Evolutionary conservation across 139 green algal genomes (phyloP).

Genomic region (Chlamydomonas schloesseri): DNA sequence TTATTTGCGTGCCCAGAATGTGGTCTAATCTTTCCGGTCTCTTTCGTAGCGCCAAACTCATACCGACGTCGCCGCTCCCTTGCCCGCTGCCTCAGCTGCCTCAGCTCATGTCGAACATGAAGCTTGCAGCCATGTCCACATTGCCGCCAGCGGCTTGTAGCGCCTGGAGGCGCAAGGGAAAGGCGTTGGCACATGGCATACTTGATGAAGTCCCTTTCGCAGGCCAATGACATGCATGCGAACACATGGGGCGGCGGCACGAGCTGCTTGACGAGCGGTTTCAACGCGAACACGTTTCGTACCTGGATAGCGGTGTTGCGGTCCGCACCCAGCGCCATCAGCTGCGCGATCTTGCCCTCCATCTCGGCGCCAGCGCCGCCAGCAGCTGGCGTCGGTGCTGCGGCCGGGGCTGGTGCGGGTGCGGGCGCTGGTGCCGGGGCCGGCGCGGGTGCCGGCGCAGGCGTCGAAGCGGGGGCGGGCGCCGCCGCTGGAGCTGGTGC

Average conservation of each 20-base stretch:
- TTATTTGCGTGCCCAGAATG: too few relatives aligned
- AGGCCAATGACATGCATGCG: too few relatives aligned
- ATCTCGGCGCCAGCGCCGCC: not conserved
- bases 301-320: slow-evolving; percentile 47
- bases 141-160: slow-evolving; percentile 74
- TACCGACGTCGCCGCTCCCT: too few relatives aligned
- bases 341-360: slow-evolving; percentile 66
- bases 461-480: slow-evolving; percentile 1
- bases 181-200: too few relatives aligned
- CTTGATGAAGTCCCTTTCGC: too few relatives aligned
- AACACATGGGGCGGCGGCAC: too few relatives aligned
- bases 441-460: slow-evolving; percentile 20
- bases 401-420: slow-evolving; percentile 12
- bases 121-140: slow-evolving; percentile 77
- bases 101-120: slow-evolving; percentile 74
- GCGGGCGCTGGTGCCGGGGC: slow-evolving; percentile 20
- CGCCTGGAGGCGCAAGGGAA: slow-evolving; percentile 49
- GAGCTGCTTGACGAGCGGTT: too few relatives aligned
- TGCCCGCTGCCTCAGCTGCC: too few relatives aligned
- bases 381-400: not conserved
- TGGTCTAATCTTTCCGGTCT: too few relatives aligned
- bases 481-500: slow-evolving; percentile 10
- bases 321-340: slow-evolving; percentile 77
- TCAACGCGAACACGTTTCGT: too few relatives aligned
- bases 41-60: too few relatives aligned